These are phyloP conservation scores for Persicaria tinctoria DNA, from an alignment of 148 eudicot species.

Conservation along the genomic window DNA sequence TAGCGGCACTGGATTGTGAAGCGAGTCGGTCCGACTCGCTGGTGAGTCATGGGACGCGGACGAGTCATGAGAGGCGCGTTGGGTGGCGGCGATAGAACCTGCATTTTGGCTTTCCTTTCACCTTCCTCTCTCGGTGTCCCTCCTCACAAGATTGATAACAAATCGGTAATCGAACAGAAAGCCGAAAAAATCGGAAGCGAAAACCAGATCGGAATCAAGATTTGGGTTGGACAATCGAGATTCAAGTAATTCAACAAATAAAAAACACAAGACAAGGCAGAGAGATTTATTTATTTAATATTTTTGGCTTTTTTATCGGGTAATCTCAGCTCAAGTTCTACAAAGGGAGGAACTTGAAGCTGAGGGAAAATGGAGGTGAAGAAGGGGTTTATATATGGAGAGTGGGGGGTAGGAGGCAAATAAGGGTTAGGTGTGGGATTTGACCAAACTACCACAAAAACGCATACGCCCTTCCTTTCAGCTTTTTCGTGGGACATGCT, in stretches of 20 bases:
- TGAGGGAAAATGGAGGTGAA: background rate
- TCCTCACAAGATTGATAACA: background rate
- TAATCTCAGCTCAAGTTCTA: slow-evolving; percentile 3
- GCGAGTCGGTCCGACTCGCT: slow-evolving; percentile 25
- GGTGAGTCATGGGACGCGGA: slow-evolving; percentile 16
- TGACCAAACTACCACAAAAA: slow-evolving; percentile 10
- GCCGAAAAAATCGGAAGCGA: background rate
- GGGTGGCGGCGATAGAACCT: slow-evolving; percentile 38
- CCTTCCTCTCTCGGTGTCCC: background rate
- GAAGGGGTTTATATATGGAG: slow-evolving; percentile 13
- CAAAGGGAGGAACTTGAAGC: slow-evolving; percentile 8
- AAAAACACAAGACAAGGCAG: background rate
- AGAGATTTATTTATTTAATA: background rate
- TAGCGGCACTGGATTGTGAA: slow-evolving; percentile 26
- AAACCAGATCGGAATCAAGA: background rate
- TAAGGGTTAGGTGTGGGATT: slow-evolving; percentile 14
- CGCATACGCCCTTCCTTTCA: background rate
- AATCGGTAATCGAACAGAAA: background rate
- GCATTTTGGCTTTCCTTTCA: slow-evolving; percentile 30
- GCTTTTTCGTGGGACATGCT: background rate
- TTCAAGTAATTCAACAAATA: background rate
- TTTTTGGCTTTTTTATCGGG: background rate
- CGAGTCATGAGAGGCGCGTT: slow-evolving; percentile 18
- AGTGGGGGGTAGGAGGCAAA: background rate
- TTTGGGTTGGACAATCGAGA: background rate